These are phyloP conservation scores for Backusella circina DNA, from an alignment of 192 early-diverging fungal species.

Conservation along the genomic window DNA sequence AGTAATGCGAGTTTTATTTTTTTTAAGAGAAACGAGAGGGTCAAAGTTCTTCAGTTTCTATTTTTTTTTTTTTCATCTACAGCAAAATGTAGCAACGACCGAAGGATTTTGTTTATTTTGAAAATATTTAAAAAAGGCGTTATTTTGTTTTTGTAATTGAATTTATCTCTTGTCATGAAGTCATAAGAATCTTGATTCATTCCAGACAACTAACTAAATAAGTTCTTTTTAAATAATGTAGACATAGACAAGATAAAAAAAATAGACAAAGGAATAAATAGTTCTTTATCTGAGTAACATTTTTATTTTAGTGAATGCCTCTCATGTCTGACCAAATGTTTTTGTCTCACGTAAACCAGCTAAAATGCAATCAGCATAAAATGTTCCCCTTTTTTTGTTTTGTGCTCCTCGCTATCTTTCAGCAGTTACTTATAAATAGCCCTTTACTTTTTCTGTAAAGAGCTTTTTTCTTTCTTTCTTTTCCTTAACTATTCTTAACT, in stretches of 20 bases:
- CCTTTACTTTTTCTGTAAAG: background rate
- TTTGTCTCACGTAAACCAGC: background rate
- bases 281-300: background rate
- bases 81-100: background rate
- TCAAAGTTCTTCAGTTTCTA: background rate
- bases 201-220: background rate
- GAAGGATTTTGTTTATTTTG: background rate
- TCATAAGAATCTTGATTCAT: background rate
- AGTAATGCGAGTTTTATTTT: background rate
- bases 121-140: background rate
- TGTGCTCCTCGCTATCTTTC: background rate
- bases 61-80: background rate
- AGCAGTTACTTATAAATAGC: background rate
- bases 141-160: background rate
- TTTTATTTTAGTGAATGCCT: background rate
- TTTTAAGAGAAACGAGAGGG: background rate
- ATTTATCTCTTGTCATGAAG: background rate
- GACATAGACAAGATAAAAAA: background rate
- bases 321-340: background rate
- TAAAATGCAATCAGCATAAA: background rate
- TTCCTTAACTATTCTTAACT: background rate
- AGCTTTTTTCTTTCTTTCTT: background rate
- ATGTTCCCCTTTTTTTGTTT: background rate
- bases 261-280: background rate
- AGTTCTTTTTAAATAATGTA: background rate